Percentiles rank a stretch among this genome's conserved stretches.
Conservation (phyloP, 2,329 filamentous ascomycete species). For the Dichotomopilus funicola region DNA sequence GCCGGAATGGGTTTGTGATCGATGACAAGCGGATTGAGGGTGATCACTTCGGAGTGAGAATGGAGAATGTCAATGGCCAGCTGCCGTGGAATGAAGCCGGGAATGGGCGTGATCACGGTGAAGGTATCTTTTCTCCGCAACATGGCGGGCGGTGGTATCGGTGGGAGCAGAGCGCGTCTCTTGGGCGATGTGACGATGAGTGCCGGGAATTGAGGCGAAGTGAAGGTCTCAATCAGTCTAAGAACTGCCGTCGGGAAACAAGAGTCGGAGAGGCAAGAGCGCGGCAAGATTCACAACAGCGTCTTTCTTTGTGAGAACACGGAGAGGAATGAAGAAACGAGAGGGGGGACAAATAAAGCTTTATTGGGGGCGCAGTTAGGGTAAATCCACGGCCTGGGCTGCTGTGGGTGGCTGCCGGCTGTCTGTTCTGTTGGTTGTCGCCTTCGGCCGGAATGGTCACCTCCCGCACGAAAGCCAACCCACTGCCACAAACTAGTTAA, state of each 20-base stretch:
- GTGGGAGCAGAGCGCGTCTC: background rate
- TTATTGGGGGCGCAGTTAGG: constrained; percentile 6
- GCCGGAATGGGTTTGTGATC: constrained; percentile 57
- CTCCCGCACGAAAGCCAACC: background rate
- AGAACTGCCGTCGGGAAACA: too few species aligned
- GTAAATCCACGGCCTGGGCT: constrained; percentile 1
- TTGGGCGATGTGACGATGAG: background rate
- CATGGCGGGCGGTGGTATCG: constrained; percentile 30
- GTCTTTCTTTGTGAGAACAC: background rate
- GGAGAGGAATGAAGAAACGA: constrained; percentile 1
- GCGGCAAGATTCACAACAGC: too few species aligned
- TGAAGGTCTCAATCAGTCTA: too few species aligned
- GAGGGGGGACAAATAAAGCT: background rate
- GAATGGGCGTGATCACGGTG: constrained; percentile 64
- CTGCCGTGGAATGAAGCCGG: constrained; percentile 62
- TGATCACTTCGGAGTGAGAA: constrained; percentile 64
- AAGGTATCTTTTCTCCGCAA: constrained; percentile 58
- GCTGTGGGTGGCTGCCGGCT: background rate
- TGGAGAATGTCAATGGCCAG: constrained; percentile 67
- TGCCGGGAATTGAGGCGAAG: background rate
- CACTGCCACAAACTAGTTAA: background rate
- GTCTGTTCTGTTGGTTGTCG: constrained; percentile 4
- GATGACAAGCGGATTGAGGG: constrained; percentile 62
- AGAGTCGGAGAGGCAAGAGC: too few species aligned
- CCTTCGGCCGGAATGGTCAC: constrained; percentile 1